Evolutionary conservation across 768 basidiomycete genomes (phyloP).

Genomic region (Boletus insuetus): DNA sequence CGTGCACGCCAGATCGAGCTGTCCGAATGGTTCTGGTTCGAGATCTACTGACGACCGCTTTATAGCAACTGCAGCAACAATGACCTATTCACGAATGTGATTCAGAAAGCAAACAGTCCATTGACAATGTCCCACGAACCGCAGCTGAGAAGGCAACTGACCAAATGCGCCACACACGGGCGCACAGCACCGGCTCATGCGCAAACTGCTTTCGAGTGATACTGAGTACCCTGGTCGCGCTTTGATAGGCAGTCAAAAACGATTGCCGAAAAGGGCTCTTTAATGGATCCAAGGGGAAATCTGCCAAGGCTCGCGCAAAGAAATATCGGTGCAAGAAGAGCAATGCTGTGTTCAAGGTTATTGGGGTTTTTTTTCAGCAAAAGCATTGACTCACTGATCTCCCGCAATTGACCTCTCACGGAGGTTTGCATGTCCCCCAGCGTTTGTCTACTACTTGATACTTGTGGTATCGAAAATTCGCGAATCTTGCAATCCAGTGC

Average conservation of each 20-base stretch:
- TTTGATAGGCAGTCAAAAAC: too few species aligned
- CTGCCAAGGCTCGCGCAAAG: constrained; percentile 55
- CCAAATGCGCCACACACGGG: constrained; percentile 55
- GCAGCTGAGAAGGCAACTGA: constrained; percentile 53
- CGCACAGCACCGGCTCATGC: too few species aligned
- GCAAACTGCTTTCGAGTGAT: too few species aligned
- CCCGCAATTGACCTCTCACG: neutral
- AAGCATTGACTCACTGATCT: too few species aligned
- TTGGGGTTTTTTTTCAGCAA: too few species aligned
- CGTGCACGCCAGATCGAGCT: constrained; percentile 45
- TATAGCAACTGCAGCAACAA: constrained; percentile 48
- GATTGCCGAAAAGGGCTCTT: too few species aligned
- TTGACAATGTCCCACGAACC: constrained; percentile 33
- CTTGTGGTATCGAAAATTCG: constrained; percentile 29
- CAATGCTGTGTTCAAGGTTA: constrained; percentile 36
- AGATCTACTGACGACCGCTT: constrained; percentile 41
- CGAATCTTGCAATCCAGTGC: constrained; percentile 52
- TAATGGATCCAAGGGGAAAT: constrained; percentile 43
- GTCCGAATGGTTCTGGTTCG: constrained; percentile 42
- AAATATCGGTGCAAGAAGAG: constrained; percentile 55
- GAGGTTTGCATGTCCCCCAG: neutral
- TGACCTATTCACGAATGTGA: neutral
- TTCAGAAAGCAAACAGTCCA: neutral
- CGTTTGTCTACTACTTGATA: neutral
- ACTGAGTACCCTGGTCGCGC: too few species aligned